Conservation (phyloP, 345 rosid species). For the Microthlaspi erraticum region DNA sequence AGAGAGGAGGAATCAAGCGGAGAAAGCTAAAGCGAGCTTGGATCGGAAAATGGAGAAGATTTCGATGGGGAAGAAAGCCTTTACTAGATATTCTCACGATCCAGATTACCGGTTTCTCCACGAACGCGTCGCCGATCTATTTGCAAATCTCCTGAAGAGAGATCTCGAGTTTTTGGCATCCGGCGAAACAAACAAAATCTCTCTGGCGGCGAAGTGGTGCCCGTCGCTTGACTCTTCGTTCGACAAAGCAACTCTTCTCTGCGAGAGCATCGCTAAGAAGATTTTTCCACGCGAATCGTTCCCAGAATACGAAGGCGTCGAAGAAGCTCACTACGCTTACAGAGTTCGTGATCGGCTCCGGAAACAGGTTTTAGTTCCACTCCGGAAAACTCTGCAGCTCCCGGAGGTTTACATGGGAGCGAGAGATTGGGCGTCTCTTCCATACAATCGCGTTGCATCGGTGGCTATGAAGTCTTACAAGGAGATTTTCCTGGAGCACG, state of each 20-base stretch:
- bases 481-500: conserved; percentile 57
- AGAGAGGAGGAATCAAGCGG: conserved; percentile 30
- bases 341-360: conserved; percentile 66
- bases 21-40: conserved; percentile 53
- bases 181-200: conserved; percentile 43
- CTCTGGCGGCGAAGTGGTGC: conserved; percentile 80
- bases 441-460: conserved; percentile 62
- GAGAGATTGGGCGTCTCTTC: conserved; percentile 53
- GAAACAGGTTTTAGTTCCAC: conserved; percentile 64
- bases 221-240: conserved; percentile 65
- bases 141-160: conserved; percentile 44
- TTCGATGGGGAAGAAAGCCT: conserved; percentile 50
- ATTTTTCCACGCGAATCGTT: conserved; percentile 50
- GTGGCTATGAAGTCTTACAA: conserved; percentile 70
- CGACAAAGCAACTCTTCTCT: conserved; percentile 53
- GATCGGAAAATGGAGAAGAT: conserved; percentile 48
- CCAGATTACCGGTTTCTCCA: conserved; percentile 56
- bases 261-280: conserved; percentile 63
- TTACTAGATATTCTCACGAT: conserved; percentile 49
- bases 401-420: conserved; percentile 69
- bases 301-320: conserved; percentile 59
- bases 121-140: conserved; percentile 60
- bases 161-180: conserved; percentile 47
- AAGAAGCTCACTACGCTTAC: conserved; percentile 68
- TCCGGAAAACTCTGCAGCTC: conserved; percentile 56